Evolutionary conservation across 371 early-diverging fungal genomes (phyloP).

Genomic region (Rhizopus arrhizus): DNA sequence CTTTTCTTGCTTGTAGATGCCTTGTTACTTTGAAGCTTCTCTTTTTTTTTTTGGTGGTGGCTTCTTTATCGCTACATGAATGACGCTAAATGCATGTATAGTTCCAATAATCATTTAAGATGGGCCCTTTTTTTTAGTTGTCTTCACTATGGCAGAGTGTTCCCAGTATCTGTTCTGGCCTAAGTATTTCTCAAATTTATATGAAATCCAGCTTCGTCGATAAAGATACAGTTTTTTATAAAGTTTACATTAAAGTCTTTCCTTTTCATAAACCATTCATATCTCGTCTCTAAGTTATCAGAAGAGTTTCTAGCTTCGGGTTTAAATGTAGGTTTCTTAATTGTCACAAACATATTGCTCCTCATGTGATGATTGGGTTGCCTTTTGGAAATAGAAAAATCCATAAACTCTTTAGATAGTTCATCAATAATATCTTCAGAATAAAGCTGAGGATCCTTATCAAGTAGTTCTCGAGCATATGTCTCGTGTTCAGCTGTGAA

Average conservation of each 20-base stretch:
- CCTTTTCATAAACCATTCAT: conserved; percentile 22
- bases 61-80: conserved; percentile 13
- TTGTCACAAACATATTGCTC: conserved; percentile 15
- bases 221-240: conserved; percentile 23
- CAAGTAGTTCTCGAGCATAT: conserved; percentile 16
- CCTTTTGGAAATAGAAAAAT: conserved; percentile 14
- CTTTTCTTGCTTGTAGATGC: conserved; percentile 12
- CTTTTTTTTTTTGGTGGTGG: conserved; percentile 8
- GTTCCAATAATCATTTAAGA: conserved; percentile 17
- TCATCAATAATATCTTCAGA: conserved; percentile 15
- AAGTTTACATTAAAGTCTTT: conserved; percentile 17
- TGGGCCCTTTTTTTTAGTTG: conserved; percentile 10
- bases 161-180: conserved; percentile 9
- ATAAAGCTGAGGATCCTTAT: conserved; percentile 20
- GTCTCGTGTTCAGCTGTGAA: conserved; percentile 19
- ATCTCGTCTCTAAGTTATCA: conserved; percentile 12
- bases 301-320: conserved; percentile 12
- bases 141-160: conserved; percentile 5
- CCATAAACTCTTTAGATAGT: conserved; percentile 9
- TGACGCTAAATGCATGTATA: conserved; percentile 17
- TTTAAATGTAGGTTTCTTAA: conserved; percentile 9
- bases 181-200: conserved; percentile 17
- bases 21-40: conserved; percentile 16
- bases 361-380: conserved; percentile 20
- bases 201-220: conserved; percentile 25